phyloP scores from a whole-genome alignment of 768 basidiomycete species.

The Amanita brunnescens region DNA sequence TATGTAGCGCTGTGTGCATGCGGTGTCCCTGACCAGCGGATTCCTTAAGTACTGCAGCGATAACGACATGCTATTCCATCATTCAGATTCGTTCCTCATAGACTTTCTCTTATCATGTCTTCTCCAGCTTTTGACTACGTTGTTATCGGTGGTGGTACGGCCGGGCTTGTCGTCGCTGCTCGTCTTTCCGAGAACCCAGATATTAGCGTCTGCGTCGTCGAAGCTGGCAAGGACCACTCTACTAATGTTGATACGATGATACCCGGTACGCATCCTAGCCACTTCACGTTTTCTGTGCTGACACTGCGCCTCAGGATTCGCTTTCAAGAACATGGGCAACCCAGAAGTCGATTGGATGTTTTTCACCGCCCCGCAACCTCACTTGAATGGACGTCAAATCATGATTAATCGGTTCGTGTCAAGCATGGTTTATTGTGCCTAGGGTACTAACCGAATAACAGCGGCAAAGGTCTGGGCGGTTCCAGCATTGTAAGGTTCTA shows the following conservation, averaged over 20 bases:
- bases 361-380: conserved; percentile 16
- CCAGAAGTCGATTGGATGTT: conserved; percentile 20
- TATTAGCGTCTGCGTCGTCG: conserved; percentile 29
- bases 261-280: conserved; percentile 12
- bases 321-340: conserved; percentile 9
- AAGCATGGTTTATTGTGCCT: not conserved
- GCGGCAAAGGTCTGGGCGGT: conserved; percentile 22
- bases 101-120: conserved; percentile 2
- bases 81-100: not conserved
- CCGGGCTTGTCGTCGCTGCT: conserved; percentile 24
- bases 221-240: conserved; percentile 21
- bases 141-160: conserved; percentile 26
- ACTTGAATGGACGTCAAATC: conserved; percentile 12
- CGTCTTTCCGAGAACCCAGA: conserved; percentile 26
- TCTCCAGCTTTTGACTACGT: conserved; percentile 43
- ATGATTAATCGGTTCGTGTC: not conserved
- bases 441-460: conserved; percentile 5
- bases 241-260: conserved; percentile 12
- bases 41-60: not conserved
- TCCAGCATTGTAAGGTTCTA: conserved; percentile 13
- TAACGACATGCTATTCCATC: not conserved
- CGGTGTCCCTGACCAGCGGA: not conserved
- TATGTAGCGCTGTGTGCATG: not conserved
- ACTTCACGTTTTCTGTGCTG: not conserved
- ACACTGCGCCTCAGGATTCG: not conserved